Evolutionary conservation across 352 stramenopile genomes (phyloP).

Genomic region (Halophytophthora batemanensis): DNA sequence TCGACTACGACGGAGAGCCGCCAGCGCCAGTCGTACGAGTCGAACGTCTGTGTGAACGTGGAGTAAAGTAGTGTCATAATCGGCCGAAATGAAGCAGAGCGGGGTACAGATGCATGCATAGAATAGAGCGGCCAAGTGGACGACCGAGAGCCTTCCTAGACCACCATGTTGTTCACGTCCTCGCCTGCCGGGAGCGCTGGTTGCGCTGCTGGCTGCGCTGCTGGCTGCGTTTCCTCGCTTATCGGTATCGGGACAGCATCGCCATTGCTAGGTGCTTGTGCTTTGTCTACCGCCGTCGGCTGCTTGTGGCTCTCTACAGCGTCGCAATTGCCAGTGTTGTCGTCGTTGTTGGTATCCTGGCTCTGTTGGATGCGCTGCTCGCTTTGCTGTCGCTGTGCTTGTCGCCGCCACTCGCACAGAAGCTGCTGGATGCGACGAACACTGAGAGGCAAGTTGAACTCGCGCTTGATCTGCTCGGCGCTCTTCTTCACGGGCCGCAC

Average conservation of each 20-base stretch:
- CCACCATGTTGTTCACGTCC: too few species aligned
- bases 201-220: too few species aligned
- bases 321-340: neutral
- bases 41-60: neutral
- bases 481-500: constrained; percentile 27
- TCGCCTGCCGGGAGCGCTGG: too few species aligned
- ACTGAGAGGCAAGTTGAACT: constrained; percentile 50
- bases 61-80: too few species aligned
- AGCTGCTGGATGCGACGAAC: constrained; percentile 56
- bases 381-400: constrained; percentile 19
- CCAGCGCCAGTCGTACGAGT: neutral
- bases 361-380: constrained; percentile 24
- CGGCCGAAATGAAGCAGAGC: too few species aligned
- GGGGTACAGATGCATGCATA: too few species aligned
- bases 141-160: too few species aligned
- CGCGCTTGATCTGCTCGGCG: constrained; percentile 41
- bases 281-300: neutral
- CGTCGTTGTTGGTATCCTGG: neutral
- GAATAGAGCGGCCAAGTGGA: too few species aligned
- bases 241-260: too few species aligned
- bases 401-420: constrained; percentile 43
- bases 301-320: neutral
- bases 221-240: too few species aligned
- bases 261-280: too few species aligned
- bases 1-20: constrained; percentile 11